Conservation (phyloP, 108 stramenopile genomes). For the Pseudonitzschia multistriata region DNA sequence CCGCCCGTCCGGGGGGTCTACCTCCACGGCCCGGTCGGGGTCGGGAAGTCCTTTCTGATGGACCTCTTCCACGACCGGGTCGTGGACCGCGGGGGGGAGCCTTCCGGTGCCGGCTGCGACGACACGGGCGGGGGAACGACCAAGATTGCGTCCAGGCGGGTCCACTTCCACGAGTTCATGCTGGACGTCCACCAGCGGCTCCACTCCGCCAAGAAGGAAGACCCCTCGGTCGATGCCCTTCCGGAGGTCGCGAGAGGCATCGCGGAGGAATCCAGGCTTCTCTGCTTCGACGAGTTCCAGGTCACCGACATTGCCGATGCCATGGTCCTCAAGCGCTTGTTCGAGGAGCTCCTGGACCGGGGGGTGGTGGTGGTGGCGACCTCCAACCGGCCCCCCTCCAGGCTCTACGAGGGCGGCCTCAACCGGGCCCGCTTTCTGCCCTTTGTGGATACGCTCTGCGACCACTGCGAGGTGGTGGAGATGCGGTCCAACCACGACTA, state of each 20-base stretch:
- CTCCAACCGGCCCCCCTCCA: slow-evolving; percentile 50
- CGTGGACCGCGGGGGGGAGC: background rate
- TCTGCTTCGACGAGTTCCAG: slow-evolving; percentile 12
- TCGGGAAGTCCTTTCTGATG: slow-evolving; percentile 9
- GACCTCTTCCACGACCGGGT: slow-evolving; percentile 4
- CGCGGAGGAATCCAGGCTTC: slow-evolving; percentile 30
- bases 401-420: slow-evolving; percentile 58
- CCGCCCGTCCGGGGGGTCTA: background rate
- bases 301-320: slow-evolving; percentile 47
- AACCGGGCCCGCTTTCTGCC: slow-evolving; percentile 55
- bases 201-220: slow-evolving; percentile 17
- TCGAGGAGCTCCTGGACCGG: slow-evolving; percentile 15
- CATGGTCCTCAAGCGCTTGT: slow-evolving; percentile 33
- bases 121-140: background rate
- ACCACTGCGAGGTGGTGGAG: slow-evolving; percentile 14
- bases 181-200: slow-evolving; percentile 42
- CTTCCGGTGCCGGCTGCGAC: background rate
- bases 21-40: slow-evolving; percentile 1
- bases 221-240: slow-evolving; percentile 20
- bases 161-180: slow-evolving; percentile 56
- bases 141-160: slow-evolving; percentile 4
- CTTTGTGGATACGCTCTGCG: slow-evolving; percentile 39
- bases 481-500: slow-evolving; percentile 21
- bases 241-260: slow-evolving; percentile 21
- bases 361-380: slow-evolving; percentile 56